Percentiles rank a stretch among this genome's conserved stretches.
Conservation (phyloP, 2,329 filamentous ascomycete genomes). For the Tolypocladium cylindrosporum region DNA sequence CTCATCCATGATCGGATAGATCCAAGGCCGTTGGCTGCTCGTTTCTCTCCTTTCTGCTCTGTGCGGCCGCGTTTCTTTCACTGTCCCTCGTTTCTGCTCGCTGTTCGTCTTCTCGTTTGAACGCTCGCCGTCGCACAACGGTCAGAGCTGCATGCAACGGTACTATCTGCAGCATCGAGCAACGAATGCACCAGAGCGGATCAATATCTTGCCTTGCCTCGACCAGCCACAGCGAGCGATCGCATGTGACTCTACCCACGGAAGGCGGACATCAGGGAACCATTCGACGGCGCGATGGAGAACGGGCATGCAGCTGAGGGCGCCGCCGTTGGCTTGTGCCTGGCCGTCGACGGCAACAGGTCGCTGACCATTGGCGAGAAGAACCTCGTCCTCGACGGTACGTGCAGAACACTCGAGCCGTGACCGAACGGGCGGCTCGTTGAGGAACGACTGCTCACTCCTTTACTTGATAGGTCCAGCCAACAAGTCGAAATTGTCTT, state of each 20-base stretch:
- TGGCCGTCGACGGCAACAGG: conserved; percentile 19
- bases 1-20: neutral
- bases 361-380: conserved; percentile 20
- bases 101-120: neutral
- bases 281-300: conserved; percentile 1
- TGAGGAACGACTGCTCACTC: neutral
- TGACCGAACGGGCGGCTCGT: neutral
- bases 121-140: neutral
- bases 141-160: neutral
- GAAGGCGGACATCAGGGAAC: neutral
- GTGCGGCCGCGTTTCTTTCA: neutral
- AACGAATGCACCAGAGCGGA: neutral
- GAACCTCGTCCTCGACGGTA: conserved; percentile 24
- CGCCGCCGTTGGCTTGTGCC: conserved; percentile 12
- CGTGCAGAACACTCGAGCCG: conserved; percentile 7
- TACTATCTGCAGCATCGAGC: neutral
- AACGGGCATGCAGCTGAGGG: conserved; percentile 10
- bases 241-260: neutral
- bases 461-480: neutral
- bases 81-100: neutral
- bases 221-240: neutral
- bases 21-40: neutral
- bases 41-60: neutral
- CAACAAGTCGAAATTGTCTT: neutral
- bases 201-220: neutral